These are phyloP conservation scores for Hypoxylon sp. DNA, from an alignment of 2,329 filamentous ascomycete species.

Conservation along the genomic window DNA sequence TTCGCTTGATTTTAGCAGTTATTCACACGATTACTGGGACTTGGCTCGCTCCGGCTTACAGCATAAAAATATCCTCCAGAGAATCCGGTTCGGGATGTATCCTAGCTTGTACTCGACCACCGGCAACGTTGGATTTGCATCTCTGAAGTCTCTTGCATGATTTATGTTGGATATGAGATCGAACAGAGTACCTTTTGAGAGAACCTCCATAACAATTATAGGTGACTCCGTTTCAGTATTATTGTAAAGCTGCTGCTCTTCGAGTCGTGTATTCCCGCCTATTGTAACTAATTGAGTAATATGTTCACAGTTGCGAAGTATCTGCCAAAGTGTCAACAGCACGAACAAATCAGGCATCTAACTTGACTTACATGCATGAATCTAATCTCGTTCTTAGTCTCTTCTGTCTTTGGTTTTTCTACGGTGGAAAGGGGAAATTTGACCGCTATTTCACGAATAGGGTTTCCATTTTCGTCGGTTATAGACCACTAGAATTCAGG, in stretches of 20 bases:
- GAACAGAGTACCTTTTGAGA: slow-evolving; percentile 1
- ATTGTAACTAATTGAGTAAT: slow-evolving; percentile 21
- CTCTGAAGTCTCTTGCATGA: background rate
- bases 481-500: slow-evolving; percentile 25
- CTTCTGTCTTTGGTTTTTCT: background rate
- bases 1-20: background rate
- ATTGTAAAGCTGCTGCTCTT: slow-evolving; percentile 4
- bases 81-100: slow-evolving; percentile 29
- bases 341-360: background rate
- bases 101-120: background rate
- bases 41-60: slow-evolving; percentile 15
- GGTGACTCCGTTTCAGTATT: background rate
- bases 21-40: background rate
- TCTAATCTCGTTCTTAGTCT: background rate
- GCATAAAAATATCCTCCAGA: slow-evolving; percentile 38
- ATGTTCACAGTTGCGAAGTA: slow-evolving; percentile 13
- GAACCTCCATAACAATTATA: slow-evolving; percentile 31
- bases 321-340: slow-evolving; percentile 12
- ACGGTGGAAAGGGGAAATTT: slow-evolving; percentile 1
- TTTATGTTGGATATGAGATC: slow-evolving; percentile 22
- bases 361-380: slow-evolving; percentile 16
- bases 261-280: background rate
- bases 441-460: slow-evolving; percentile 12
- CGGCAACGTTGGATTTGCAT: background rate
- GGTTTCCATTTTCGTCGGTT: background rate